Conservation (phyloP, 108 stramenopile species). For the Nannochloropsis gaditana region DNA sequence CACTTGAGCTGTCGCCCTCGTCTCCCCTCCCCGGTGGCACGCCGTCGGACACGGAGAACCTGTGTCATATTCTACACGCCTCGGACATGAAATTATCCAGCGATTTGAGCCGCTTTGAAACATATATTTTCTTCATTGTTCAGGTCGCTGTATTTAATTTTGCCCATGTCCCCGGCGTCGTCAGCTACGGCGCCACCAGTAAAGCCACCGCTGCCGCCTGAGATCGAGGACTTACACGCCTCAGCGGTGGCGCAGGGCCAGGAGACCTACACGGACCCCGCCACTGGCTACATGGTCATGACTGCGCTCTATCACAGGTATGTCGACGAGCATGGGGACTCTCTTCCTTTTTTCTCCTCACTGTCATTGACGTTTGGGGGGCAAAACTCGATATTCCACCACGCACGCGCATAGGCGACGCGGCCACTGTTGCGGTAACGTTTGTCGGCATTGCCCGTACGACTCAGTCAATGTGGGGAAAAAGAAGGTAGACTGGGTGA, state of each 20-base stretch:
- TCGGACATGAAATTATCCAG: no score
- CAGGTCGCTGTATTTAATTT: background rate
- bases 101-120: no score
- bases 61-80: no score
- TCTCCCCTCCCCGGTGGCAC: no score
- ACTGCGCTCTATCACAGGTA: constrained; percentile 27
- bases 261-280: constrained; percentile 30
- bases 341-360: background rate
- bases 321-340: background rate
- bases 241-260: constrained; percentile 22
- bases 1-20: no score
- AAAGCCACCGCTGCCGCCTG: constrained; percentile 6
- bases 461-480: constrained; percentile 25
- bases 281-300: constrained; percentile 29
- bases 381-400: background rate
- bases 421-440: constrained; percentile 30
- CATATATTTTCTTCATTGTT: no score
- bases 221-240: constrained; percentile 30
- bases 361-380: no score
- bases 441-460: constrained; percentile 32
- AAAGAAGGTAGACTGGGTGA: constrained; percentile 23
- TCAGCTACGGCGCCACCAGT: background rate
- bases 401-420: background rate
- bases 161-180: background rate
- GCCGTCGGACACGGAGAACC: no score